These are phyloP conservation scores for Annulohypoxylon moriforme DNA, from an alignment of 495 filamentous ascomycete species.

Conservation along the genomic window DNA sequence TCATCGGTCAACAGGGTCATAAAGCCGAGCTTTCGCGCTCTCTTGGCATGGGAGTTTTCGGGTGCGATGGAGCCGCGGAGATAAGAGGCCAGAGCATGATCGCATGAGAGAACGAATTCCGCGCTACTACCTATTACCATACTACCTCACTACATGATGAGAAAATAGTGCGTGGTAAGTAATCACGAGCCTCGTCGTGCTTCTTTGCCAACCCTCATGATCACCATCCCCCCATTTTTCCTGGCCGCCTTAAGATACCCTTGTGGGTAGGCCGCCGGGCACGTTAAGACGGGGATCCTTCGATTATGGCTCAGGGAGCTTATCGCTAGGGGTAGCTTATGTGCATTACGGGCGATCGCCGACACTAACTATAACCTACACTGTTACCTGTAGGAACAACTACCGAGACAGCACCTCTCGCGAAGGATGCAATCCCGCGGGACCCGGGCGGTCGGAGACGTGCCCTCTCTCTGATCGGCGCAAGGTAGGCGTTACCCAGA, in stretches of 20 bases:
- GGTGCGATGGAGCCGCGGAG: not conserved
- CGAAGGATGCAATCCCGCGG: not conserved
- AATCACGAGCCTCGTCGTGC: not conserved
- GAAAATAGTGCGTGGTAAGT: not conserved
- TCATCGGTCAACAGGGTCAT: not conserved
- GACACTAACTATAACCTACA: too few relatives aligned
- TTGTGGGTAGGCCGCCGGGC: not conserved
- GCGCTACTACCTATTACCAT: not conserved
- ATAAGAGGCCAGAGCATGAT: not conserved
- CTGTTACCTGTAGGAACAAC: not conserved
- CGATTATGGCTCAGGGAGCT: not conserved
- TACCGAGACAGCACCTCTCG: not conserved
- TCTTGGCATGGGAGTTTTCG: not conserved
- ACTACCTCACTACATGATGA: not conserved
- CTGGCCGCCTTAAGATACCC: not conserved
- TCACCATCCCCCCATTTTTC: not conserved
- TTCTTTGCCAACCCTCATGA: not conserved
- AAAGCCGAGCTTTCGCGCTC: not conserved
- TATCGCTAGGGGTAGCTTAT: conserved; percentile 1
- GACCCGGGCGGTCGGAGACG: not conserved
- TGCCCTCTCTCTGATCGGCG: not conserved
- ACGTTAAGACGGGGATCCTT: not conserved
- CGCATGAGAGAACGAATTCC: not conserved
- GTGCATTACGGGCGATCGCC: not conserved
- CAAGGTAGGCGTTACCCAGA: not conserved